Evolutionary conservation across 257 asterid species (phyloP).

Genomic region (Solanum habrochaites): DNA sequence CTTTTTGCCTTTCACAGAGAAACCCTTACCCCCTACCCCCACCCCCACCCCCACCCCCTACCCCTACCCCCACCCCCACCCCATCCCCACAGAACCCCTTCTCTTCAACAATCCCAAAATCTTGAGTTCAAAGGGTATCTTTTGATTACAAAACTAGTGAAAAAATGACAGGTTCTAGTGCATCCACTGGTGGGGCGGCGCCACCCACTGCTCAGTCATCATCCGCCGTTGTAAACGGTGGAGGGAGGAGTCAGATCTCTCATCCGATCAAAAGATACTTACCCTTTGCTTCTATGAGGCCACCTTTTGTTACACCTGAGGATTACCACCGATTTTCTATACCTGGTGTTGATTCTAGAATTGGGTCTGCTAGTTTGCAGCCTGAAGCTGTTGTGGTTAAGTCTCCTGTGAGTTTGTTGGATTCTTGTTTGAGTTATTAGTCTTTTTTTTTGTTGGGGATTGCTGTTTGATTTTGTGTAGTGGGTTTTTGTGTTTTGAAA

Average conservation of each 20-base stretch:
- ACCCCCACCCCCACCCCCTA: constrained; percentile 14
- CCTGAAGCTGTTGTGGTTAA: constrained; percentile 45
- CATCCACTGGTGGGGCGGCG: constrained; percentile 37
- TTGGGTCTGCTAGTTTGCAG: constrained; percentile 31
- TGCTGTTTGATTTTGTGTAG: not conserved
- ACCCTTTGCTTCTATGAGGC: constrained; percentile 71
- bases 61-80: constrained; percentile 3
- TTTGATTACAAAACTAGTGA: not conserved
- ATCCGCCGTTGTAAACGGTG: constrained; percentile 29
- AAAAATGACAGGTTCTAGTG: constrained; percentile 38
- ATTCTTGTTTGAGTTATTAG: not conserved
- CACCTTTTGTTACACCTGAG: constrained; percentile 53
- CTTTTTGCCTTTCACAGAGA: not conserved
- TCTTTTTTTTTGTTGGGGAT: not conserved
- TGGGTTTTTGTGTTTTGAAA: not conserved
- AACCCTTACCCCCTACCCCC: not conserved
- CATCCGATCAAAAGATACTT: constrained; percentile 57
- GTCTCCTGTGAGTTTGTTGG: constrained; percentile 50
- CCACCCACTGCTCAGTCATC: constrained; percentile 31
- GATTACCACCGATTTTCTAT: constrained; percentile 66
- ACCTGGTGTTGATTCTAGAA: constrained; percentile 27
- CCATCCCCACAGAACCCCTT: not conserved
- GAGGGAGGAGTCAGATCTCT: constrained; percentile 24
- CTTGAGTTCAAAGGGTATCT: not conserved
- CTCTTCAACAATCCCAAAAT: not conserved